Conservation (phyloP, 2,329 filamentous ascomycete species). For the Dothideomycetes sp. region DNA sequence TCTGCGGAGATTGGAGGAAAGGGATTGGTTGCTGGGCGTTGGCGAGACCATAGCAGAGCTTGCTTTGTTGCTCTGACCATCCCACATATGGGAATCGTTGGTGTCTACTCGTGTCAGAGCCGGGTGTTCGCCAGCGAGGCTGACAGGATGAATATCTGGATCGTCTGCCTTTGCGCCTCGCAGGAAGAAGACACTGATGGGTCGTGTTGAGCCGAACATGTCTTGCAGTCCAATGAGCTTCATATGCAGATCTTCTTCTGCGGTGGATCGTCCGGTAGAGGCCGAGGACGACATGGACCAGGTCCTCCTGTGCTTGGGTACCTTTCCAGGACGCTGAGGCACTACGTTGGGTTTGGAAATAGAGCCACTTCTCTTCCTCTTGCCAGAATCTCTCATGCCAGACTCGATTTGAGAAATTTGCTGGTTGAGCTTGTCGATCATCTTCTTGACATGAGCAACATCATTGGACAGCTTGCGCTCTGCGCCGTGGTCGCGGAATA, state of each 20-base stretch:
- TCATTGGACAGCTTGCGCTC: constrained; percentile 94
- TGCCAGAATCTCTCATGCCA: constrained; percentile 50
- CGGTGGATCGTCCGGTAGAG: constrained; percentile 35
- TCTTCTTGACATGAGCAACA: constrained; percentile 88
- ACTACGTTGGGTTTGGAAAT: constrained; percentile 36
- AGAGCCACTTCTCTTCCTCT: constrained; percentile 50
- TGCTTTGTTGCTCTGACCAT: constrained; percentile 42
- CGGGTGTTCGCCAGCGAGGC: constrained; percentile 57
- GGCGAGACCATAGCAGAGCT: constrained; percentile 49
- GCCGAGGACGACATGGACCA: constrained; percentile 82
- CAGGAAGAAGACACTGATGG: constrained; percentile 68
- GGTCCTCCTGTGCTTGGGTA: constrained; percentile 81
- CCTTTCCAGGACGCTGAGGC: constrained; percentile 62
- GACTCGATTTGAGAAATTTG: constrained; percentile 71
- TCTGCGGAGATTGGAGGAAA: constrained; percentile 38
- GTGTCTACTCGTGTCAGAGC: constrained; percentile 47
- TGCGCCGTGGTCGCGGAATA: constrained; percentile 92
- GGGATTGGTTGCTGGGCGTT: constrained; percentile 39
- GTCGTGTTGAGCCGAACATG: constrained; percentile 79
- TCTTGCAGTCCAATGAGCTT: constrained; percentile 73
- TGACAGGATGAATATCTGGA: constrained; percentile 68
- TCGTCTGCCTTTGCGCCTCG: constrained; percentile 70
- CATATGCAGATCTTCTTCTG: constrained; percentile 63
- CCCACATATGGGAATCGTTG: constrained; percentile 41
- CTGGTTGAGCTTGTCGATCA: constrained; percentile 90